Evolutionary conservation across 1,139 yeast species (phyloP).

Genomic region (Debaryomyces psychrophilus): DNA sequence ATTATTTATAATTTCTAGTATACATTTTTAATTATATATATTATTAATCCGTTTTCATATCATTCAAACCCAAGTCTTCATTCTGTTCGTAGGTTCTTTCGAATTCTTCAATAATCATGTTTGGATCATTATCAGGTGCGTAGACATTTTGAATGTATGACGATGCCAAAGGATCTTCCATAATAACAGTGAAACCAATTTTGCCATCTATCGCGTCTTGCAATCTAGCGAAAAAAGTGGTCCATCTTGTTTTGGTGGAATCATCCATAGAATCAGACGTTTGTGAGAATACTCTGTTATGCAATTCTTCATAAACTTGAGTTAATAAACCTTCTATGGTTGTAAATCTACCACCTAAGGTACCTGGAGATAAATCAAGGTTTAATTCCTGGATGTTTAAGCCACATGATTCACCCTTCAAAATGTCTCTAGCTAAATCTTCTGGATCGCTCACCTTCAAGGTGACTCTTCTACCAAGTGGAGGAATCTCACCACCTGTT

Average conservation of each 20-base stretch:
- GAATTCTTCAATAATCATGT: constrained; percentile 86
- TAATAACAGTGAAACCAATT: constrained; percentile 75
- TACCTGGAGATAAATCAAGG: constrained; percentile 93
- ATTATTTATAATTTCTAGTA: constrained; percentile 7
- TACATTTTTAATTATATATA: constrained; percentile 5
- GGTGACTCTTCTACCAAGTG: constrained; percentile 73
- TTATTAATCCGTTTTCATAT: constrained; percentile 59
- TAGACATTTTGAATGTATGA: constrained; percentile 96
- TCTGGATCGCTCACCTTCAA: constrained; percentile 86
- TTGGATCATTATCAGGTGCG: constrained; percentile 98
- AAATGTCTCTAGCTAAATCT: constrained; percentile 90
- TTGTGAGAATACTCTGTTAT: constrained; percentile 80
- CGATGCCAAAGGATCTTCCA: constrained; percentile 95
- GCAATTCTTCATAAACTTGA: constrained; percentile 89
- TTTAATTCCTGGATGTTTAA: constrained; percentile 82
- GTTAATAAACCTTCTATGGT: constrained; percentile 90
- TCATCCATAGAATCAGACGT: constrained; percentile 92
- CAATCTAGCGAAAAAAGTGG: constrained; percentile 69
- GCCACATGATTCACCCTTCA: constrained; percentile 94
- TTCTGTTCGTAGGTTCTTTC: constrained; percentile 87
- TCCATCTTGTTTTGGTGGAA: constrained; percentile 79
- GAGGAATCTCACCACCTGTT: constrained; percentile 97
- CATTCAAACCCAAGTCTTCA: constrained; percentile 88
- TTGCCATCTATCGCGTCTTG: constrained; percentile 85
- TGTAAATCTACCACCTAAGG: constrained; percentile 97